phyloP scores from a whole-genome alignment of 306 rosid species.

The Prunus padus region DNA sequence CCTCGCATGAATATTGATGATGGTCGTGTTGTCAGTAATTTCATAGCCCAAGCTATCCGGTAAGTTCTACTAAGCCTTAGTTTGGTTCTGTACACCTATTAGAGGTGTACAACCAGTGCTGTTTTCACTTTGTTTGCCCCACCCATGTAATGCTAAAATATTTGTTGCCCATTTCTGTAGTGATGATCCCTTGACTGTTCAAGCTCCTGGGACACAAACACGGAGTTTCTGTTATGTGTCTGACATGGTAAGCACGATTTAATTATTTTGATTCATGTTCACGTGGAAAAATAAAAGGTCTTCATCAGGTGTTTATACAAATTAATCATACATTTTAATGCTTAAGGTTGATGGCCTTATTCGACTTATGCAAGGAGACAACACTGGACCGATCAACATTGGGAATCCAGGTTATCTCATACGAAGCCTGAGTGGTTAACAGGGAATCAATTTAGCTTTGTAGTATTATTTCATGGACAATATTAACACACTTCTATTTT shows the following conservation, averaged over 20 bases:
- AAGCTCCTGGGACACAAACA: conserved; percentile 52
- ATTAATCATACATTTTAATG: not conserved
- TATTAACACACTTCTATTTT: conserved; percentile 21
- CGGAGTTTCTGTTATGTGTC: conserved; percentile 56
- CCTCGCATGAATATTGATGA: conserved; percentile 98
- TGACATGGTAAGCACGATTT: conserved; percentile 42
- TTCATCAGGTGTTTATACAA: not conserved
- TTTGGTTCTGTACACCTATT: not conserved
- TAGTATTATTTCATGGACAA: not conserved
- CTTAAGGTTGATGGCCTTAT: conserved; percentile 53
- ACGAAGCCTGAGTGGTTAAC: too few species aligned
- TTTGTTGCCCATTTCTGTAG: conserved; percentile 36
- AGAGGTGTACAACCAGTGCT: not conserved
- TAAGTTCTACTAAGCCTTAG: conserved; percentile 23
- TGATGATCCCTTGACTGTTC: conserved; percentile 60
- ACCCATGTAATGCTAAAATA: not conserved
- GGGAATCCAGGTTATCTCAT: conserved; percentile 45
- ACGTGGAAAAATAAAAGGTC: not conserved
- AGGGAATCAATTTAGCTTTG: not conserved
- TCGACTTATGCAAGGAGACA: conserved; percentile 50
- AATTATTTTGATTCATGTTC: not conserved
- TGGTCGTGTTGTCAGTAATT: conserved; percentile 98
- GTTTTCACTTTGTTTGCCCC: not conserved
- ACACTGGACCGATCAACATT: conserved; percentile 58
- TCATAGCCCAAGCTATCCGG: conserved; percentile 97